A percentile compares a stretch with the other conserved stretches of the same genome.
Conservation (phyloP, 768 basidiomycete genomes). For the Termitomyces sp. region DNA sequence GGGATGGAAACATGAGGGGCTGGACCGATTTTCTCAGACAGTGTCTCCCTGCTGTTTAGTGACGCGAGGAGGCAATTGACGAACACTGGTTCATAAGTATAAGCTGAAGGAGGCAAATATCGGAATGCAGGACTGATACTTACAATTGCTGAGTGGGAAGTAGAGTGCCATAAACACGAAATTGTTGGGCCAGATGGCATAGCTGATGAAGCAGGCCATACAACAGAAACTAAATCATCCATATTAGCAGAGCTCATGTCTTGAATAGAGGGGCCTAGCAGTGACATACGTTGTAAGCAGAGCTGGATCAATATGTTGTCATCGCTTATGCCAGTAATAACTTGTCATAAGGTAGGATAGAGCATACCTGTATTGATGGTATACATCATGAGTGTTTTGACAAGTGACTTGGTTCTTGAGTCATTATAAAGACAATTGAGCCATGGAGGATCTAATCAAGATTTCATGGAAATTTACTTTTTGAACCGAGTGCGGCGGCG, state of each 20-base stretch:
- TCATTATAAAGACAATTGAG: not conserved
- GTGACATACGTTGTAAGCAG: not conserved
- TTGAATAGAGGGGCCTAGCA: not conserved
- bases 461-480: not conserved
- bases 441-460: no score
- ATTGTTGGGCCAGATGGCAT: not conserved
- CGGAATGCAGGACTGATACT: not conserved
- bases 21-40: not conserved
- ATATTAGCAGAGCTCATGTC: not conserved
- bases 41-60: not conserved
- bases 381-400: not conserved
- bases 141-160: not conserved
- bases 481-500: not conserved
- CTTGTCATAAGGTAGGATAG: not conserved
- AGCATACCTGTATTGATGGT: not conserved
- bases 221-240: not conserved
- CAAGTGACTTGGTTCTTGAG: not conserved
- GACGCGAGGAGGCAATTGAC: not conserved
- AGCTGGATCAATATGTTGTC: not conserved
- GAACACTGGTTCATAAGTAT: not conserved
- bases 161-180: not conserved
- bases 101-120: not conserved
- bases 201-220: not conserved
- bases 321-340: not conserved
- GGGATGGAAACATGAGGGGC: not conserved